Base-by-base conservation (phyloP, 352 stramenopile genomes). In the Phytophthora hibernalis region DNA sequence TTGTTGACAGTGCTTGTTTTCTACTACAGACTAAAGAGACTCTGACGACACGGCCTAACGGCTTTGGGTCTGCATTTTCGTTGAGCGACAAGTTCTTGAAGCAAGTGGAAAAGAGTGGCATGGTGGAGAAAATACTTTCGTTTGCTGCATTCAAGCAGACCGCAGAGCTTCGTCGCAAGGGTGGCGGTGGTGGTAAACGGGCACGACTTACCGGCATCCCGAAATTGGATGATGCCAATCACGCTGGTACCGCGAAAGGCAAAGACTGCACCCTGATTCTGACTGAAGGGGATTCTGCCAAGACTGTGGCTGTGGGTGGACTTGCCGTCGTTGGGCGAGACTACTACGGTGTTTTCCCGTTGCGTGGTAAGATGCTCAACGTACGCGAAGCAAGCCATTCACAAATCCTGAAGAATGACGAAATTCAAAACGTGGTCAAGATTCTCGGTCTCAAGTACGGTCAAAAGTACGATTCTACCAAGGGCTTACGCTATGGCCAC, bases 251-350 rank as follows among this genome's bases (percentile, higher is more conserved):
- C 13, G 85, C 94, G 18, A 92, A 96, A 49, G 84, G 81, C 24
- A 79, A 91, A 51, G 67, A 98, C 26, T 99, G 98, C 70, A 99
- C 98, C 3, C 71, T 99, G n/a, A 99, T 99, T 64, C 74, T 99
- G 16, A 99, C 98, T 2, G 98, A 99, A 87, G 98, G 98, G 74
- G 98, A 99, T 78, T 99, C 97, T 16, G 98, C 98, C 54, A 99
- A 99, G 76, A 97, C 96, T 10, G 79, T 99, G 18, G 97, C 97
- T 18, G 95, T 99, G n/a, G 95, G 94, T 43, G 98, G 97, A 28
- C 77, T 99, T 4, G 86, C 96, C 24, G 92, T 99, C 11, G 93
- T 99, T 45, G 97, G 98, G 5, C 80, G 98, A 57, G 95, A 99
- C 60, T 88, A 97, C 40, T 99, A 98, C 69, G 98, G 98, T 40